Evolutionary conservation across 139 green algal species (phyloP), one percentile per base, ranked within the genome.

Genomic region (Chlamydomonas incerta): DNA sequence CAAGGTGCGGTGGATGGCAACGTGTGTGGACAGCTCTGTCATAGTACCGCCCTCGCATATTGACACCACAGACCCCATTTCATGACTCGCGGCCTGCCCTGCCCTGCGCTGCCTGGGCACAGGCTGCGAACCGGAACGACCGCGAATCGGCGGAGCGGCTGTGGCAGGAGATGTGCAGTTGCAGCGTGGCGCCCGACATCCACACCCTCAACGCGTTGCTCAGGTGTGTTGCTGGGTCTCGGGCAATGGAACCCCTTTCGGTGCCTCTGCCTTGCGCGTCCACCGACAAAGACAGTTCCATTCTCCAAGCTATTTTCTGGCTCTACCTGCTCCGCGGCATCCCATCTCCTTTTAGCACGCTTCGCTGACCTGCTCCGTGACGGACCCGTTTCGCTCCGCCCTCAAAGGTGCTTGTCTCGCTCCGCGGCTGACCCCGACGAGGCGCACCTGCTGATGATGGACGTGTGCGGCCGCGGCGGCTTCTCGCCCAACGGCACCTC

Each of bases 101-200:
- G 5, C 9, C 28, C 6, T 73, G 11, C 28, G 11, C 14, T 73
- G 67, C 33, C 3, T 47, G 3, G 6, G 13, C 15, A 57, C 80
- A 86, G 80, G 80, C 68, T 68, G 68, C 80, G 15, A 74, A 24
- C 52, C 33, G 21, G 41, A 55, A 65, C 23, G 52, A 86, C 34
- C 67, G 80, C 28, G 80, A 55, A 1, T 33, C 1, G 6, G 68
- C 68, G 0, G 80, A 86, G 29, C 46, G 80, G 50, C 52, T 86
- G 33, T 86, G 80, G 80, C 68, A 74, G 4, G 80, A 77, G 68
- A 77, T 86, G 80, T 86, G 68, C 55, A 70, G 65, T 20, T 34
- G 68, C 26, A 55, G 55, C 33, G 47, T 86, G 9, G 18, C 68
- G 6, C 80, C 80, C 1, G 65, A 77, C 55, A 35, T 69, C 11